Base-by-base conservation (phyloP, 768 basidiomycete species). In the Exsudoporus frostii region DNA sequence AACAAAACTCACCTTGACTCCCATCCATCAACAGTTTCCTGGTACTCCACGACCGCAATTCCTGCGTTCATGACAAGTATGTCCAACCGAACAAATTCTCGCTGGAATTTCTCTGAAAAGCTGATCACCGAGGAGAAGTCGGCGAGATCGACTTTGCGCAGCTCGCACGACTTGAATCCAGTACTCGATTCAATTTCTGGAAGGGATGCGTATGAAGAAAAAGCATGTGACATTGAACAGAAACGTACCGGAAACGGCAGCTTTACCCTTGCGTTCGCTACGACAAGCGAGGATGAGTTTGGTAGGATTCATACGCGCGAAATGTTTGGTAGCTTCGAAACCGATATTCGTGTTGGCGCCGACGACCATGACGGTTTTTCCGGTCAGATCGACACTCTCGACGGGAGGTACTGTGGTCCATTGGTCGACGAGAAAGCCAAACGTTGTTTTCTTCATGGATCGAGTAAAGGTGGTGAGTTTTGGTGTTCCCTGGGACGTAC, bases 41-140 rank as follows among this genome's bases (percentile, higher is more conserved):
- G 34, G 30, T 70, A 72, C 9, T n/a, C 45, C 2, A 0, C 1
- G 0, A 19, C 2, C 0, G 46, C 20, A 2, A 73, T 48, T 0
- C 55, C 77, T 1, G 79, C 77, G 27, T 80, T 80, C 61, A 74
- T 71, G 11, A 80, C 67, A 2, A 82, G 62, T 22, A 79, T 54
- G 22, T 64, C 63, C 7, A 61, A 32, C 24, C 51, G 50, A 15
- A 50, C 59, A 20, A 25, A 46, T 8, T 61, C 59, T 0, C 30
- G 38, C 1, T 53, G 15, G 6, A 59, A 51, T 22, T 20, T 48
- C 27, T 62, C 54, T 15, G 45, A 48, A 10, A 64, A 61, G 5
- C 40, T 32, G 4, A 2, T 39, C 11, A 64, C 56, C 2, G 63
- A 64, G 6, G 52, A 2, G 45, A 64, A 64, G 10, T 58, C 48